phyloP scores from a whole-genome alignment of 1,284 basidiomycete species.

The Afroboletus lepidellus region DNA sequence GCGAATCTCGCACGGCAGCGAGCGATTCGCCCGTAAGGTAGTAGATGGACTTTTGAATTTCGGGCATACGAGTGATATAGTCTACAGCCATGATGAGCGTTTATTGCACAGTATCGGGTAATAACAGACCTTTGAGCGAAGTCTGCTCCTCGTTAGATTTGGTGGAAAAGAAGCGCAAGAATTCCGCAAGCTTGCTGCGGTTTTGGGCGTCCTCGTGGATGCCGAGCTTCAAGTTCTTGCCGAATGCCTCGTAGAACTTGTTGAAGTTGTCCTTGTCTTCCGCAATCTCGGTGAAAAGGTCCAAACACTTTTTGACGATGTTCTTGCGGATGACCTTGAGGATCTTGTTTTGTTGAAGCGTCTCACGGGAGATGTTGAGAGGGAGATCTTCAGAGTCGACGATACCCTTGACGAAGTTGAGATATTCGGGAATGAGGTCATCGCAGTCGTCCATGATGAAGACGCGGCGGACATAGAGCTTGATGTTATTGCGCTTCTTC shows the following conservation, averaged over 20 bases:
- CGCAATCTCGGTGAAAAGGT: constrained; percentile 93
- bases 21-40: constrained; percentile 99
- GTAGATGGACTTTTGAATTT: constrained; percentile 99
- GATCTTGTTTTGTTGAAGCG: constrained; percentile 99
- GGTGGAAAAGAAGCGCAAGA: constrained; percentile 98
- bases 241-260: constrained; percentile 97
- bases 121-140: constrained; percentile 79
- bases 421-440: constrained; percentile 99
- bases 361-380: constrained; percentile 99
- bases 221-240: constrained; percentile 98
- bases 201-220: constrained; percentile 99
- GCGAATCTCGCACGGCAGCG: constrained; percentile 88
- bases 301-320: constrained; percentile 98
- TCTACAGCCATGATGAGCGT: constrained; percentile 47
- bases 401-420: constrained; percentile 99
- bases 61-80: constrained; percentile 99
- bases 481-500: constrained; percentile 99
- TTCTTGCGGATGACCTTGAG: constrained; percentile 99
- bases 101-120: not conserved
- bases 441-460: constrained; percentile 99
- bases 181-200: constrained; percentile 99
- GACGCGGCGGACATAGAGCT: constrained; percentile 99
- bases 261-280: constrained; percentile 99
- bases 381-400: constrained; percentile 99
- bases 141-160: constrained; percentile 92